Conservation (phyloP, 129 eudicot genomes). For the Artemisia tridentata region DNA sequence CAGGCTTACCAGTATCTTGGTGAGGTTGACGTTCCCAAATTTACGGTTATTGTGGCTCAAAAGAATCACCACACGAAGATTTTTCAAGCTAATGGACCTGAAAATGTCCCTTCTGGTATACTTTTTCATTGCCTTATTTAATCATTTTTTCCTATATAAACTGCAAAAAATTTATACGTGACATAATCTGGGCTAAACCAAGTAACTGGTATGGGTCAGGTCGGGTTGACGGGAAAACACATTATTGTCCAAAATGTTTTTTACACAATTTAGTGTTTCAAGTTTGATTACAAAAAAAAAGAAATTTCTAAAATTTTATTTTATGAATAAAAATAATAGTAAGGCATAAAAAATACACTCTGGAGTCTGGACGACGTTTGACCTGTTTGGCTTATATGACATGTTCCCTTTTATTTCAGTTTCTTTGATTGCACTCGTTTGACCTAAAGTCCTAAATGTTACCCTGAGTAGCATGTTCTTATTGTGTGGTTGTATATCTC, state of each 20-base stretch:
- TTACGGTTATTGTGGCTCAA: constrained; percentile 90
- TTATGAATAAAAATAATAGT: no score
- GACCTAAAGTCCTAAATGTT: no score
- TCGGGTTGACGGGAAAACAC: no score
- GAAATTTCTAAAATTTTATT: no score
- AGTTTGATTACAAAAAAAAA: no score
- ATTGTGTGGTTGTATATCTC: constrained; percentile 19
- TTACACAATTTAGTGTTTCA: neutral
- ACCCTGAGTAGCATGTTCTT: neutral
- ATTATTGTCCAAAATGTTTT: neutral
- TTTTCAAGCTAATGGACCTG: constrained; percentile 57
- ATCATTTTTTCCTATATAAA: constrained; percentile 1
- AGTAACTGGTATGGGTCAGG: no score
- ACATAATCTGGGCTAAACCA: no score
- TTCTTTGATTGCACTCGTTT: no score
- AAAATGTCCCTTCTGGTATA: constrained; percentile 87
- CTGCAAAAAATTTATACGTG: neutral
- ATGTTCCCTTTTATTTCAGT: no score
- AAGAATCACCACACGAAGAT: constrained; percentile 80
- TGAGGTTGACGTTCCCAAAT: constrained; percentile 72
- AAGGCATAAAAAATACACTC: no score
- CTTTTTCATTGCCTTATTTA: neutral
- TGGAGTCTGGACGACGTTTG: no score
- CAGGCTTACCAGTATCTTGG: constrained; percentile 89
- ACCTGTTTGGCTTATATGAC: no score